Base-by-base conservation (phyloP, 345 rosid species). In the Eutrema yunnanense region DNA sequence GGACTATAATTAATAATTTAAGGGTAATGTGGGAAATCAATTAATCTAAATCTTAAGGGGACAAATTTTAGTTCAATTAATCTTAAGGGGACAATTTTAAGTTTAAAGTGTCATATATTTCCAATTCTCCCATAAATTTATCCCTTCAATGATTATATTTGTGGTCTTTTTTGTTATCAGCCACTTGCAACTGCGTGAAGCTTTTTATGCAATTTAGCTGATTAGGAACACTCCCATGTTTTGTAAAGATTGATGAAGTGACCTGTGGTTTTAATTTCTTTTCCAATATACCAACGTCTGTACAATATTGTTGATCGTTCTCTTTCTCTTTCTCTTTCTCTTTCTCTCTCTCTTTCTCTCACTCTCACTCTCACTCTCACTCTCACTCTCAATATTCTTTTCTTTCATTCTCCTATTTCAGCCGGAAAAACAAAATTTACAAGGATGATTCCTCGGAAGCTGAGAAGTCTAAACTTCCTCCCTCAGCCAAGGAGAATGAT, bases 271-370 rank as follows among this genome's bases (percentile, higher is more conserved):
- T 58, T 22, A 50, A 57, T 13, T 58, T 66, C 48, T 34, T 43
- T 53, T 75, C 7, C 74, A 54, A 52, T 75, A 75, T 62, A 75
- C 79, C 69, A 74, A 68, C 69, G 51, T 75, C 46, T 69, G 64
- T 75, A 75, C 79, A 75, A 68, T 53, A 68, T 10, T 37, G 64
- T 37, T 41, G 54, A 58, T 65, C 44, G 53, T 37, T 57, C 22
- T 44, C 52, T 69, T 13, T 27, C 62, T 71, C 32, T 56, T 34
- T 56, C 34, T 44, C 53, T 56, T 27, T 27, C 49, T 14, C 51
- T 47, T 14, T 42, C 26, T 8, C 32, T 64, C 16, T 34, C 46
- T 42, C 40, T 44, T 50, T 57, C 52, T 27, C 62, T 16, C 16
- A 60, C 32, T 56, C 44, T 56, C 34, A 33, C 53, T 56, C 37